Evolutionary conservation across 495 filamentous ascomycete genomes (phyloP), one percentile per base, ranked within the genome.

Genomic region (Penicillium fimorum): DNA sequence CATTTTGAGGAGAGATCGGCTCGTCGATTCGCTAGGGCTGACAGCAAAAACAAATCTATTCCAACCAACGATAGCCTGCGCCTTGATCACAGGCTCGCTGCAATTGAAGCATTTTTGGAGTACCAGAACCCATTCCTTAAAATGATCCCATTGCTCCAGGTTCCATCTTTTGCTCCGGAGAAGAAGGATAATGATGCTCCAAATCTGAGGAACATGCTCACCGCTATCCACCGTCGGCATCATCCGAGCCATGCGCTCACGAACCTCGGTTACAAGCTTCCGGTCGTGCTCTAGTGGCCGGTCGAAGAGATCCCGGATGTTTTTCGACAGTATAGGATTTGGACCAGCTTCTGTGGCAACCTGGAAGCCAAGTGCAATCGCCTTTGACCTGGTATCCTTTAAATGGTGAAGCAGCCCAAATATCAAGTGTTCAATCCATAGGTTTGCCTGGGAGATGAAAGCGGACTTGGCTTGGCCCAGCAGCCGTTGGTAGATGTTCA

Each of bases 101-200:
- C 84, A 88, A 60, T 96, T 96, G 75, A 96, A 91, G 63, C 92
- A 96, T 48, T 75, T 77, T 60, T 96, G 85, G 38, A 96, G 84
- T 15, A 96, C 79, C 7, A 78, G 70, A 2, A 96, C 73, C 87
- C 89, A 97, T 5, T 78, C 76, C 18, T 76, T 80, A 55, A 89
- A 82, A 64, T 83, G 83, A 49, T 86, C 80, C 91, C 90, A 97
- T 55, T 81, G 75, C 30, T 90, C 83, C 15, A 92, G 64, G 22
- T 82, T 77, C 43, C 74, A 80, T 37, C 72, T 73, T 55, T 82
- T 82, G 50, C 77, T 80, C 44, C 87, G 82, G 30, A 96, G 76
- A 20, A 96, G 82, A 4, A 96, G 78, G 9, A 93, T 78, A 5
- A 94, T 77, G 20, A 89, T 79, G 47, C 86, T 89, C 93, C 93